Conservation (phyloP, 768 basidiomycete species). For the Dentipellis fragilis region DNA sequence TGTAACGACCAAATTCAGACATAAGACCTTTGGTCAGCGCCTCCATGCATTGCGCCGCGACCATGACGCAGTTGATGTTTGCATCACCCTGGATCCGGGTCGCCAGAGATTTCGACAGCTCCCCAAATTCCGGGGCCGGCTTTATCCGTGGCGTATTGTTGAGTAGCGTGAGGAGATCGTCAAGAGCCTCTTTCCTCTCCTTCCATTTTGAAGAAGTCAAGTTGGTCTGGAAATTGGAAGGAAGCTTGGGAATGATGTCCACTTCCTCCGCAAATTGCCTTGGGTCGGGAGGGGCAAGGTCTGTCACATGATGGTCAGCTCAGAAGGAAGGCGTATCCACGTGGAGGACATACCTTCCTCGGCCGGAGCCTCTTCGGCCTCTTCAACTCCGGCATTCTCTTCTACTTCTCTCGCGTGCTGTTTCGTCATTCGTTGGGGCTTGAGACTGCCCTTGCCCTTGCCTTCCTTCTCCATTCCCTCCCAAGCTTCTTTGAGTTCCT, state of each 20-base stretch:
- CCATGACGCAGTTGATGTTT: slow-evolving; percentile 91
- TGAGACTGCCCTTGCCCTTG: slow-evolving; percentile 73
- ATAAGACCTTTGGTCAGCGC: slow-evolving; percentile 78
- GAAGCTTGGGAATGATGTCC: slow-evolving; percentile 67
- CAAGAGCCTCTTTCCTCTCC: slow-evolving; percentile 86
- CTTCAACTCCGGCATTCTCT: slow-evolving; percentile 26
- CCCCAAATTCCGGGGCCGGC: slow-evolving; percentile 68
- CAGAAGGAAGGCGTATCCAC: slow-evolving; percentile 1
- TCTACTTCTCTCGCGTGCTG: slow-evolving; percentile 66
- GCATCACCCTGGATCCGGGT: slow-evolving; percentile 78
- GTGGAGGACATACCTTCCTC: slow-evolving; percentile 34
- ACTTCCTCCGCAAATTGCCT: slow-evolving; percentile 73
- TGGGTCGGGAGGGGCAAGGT: slow-evolving; percentile 58
- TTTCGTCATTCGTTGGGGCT: slow-evolving; percentile 72
- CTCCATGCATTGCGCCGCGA: slow-evolving; percentile 78
- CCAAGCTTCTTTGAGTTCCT: slow-evolving; percentile 89
- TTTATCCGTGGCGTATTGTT: slow-evolving; percentile 65
- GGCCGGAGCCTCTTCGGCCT: slow-evolving; percentile 20
- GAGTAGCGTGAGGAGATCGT: slow-evolving; percentile 67
- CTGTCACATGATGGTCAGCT: slow-evolving; percentile 21
- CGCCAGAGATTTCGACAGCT: slow-evolving; percentile 69
- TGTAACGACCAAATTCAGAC: slow-evolving; percentile 61
- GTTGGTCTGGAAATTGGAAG: slow-evolving; percentile 59
- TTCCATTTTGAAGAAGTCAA: slow-evolving; percentile 96
- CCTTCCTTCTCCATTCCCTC: slow-evolving; percentile 76